Evolutionary conservation across 257 asterid genomes (phyloP).

Genomic region (Solanum dulcamara): DNA sequence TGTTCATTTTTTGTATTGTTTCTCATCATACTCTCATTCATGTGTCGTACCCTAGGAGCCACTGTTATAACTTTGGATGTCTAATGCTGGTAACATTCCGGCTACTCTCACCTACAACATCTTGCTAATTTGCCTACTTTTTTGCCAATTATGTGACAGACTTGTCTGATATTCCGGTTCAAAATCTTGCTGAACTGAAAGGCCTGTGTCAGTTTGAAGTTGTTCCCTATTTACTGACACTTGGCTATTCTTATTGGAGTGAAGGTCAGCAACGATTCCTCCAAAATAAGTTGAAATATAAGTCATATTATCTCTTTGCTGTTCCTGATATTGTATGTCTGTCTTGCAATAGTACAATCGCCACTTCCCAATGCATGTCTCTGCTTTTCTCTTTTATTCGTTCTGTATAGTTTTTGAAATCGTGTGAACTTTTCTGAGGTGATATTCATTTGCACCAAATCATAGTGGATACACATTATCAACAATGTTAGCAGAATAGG

Average conservation of each 20-base stretch:
- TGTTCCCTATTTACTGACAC: conserved; percentile 57
- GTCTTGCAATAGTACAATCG: not conserved
- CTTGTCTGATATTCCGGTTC: conserved; percentile 55
- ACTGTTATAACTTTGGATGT: not conserved
- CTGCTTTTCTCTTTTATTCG: not conserved
- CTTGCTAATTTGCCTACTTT: not conserved
- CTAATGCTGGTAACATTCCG: not conserved
- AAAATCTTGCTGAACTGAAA: conserved; percentile 54
- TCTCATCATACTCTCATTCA: too few species aligned
- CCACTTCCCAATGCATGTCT: not conserved
- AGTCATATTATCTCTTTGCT: not conserved
- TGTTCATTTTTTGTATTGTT: not conserved
- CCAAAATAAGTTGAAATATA: not conserved
- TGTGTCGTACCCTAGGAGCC: not conserved
- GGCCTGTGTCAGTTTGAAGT: conserved; percentile 58
- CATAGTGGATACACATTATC: not conserved
- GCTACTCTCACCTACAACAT: not conserved
- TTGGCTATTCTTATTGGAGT: conserved; percentile 80
- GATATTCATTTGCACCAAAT: not conserved
- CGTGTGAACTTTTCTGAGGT: not conserved
- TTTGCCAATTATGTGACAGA: conserved; percentile 27
- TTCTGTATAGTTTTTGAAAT: not conserved
- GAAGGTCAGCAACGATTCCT: conserved; percentile 39
- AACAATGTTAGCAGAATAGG: not conserved
- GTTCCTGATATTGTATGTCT: not conserved